Evolutionary conservation across 2,329 filamentous ascomycete species (phyloP), one percentile per base, ranked within the genome.

Genomic region (Paecilomyces sp.): DNA sequence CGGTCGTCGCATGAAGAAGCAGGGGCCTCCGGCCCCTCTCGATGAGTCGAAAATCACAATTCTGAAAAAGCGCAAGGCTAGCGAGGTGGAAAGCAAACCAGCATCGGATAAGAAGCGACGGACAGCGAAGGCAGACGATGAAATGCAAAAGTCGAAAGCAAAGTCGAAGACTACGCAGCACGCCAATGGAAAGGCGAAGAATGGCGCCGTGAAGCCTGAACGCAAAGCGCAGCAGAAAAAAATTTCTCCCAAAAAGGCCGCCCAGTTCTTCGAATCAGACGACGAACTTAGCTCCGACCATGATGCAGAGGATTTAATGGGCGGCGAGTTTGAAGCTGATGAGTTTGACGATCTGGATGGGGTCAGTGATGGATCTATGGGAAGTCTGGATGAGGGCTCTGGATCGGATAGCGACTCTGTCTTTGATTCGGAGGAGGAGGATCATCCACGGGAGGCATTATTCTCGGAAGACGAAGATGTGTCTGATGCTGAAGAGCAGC

Each of bases 391-490:
- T 18, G 41, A 22, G 41, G 41, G n/a, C 18, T 22, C 41, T 47
- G 41, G 15, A 47, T 18, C 15, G 41, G 41, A 47, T 47, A 9
- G 7, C 65, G 87, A 87, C 61, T 80, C 79, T 0, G 84, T 87
- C 55, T 83, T 85, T 67, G 89, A 93, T 71, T 93, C 90, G 12
- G 90, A 92, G 64, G 83, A 85, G 52, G 85, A 86, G 31, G 75
- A 75, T 25, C 78, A 78, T 57, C 76, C 74, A 71, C 81, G 76
- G 72, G 83, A 83, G 68, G 85, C 88, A 64, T 91, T 96, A 81
- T 99, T 96, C 81, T 97, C 94, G 0, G 94, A 97, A 64, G 93
- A 97, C 70, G 92, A 95, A 67, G 90, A 93, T 64, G 88, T 92
- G 57, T 92, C 89, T 0, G 91, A 95, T 67, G 88, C 86, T 4